phyloP scores from a whole-genome alignment of 208 protist species.

The Herpetomonas samuelpessoai region DNA sequence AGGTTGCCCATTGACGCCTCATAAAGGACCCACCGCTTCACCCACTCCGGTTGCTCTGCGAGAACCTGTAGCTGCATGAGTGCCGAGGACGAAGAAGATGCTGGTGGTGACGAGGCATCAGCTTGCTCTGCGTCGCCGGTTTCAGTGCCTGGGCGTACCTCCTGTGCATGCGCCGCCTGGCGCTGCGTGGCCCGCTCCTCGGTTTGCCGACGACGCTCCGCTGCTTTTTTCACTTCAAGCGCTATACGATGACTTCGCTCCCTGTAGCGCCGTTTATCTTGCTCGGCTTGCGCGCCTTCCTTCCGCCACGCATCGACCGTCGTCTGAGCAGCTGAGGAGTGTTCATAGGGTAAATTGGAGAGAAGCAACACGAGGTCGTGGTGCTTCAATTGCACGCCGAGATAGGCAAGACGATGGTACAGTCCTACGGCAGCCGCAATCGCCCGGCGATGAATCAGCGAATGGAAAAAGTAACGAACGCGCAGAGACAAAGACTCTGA shows the following conservation, averaged over 20 bases:
- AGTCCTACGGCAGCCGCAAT: constrained; percentile 56
- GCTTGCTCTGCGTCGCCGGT: not conserved
- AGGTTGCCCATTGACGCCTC: constrained; percentile 87
- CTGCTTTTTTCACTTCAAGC: constrained; percentile 1
- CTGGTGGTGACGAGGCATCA: too few relatives aligned
- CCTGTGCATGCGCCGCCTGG: too few relatives aligned
- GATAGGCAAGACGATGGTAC: constrained; percentile 61
- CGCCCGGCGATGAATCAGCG: constrained; percentile 58
- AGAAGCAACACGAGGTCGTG: constrained; percentile 70
- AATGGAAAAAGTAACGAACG: constrained; percentile 69
- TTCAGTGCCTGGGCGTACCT: not conserved
- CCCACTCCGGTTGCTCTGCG: constrained; percentile 55
- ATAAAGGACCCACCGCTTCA: constrained; percentile 81
- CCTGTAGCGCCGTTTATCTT: constrained; percentile 11
- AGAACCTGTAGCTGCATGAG: constrained; percentile 3
- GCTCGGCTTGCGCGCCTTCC: constrained; percentile 19
- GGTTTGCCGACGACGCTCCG: constrained; percentile 11
- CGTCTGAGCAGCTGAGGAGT: constrained; percentile 18
- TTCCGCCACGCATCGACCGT: constrained; percentile 15
- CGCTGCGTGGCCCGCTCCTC: not conserved
- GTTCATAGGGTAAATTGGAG: constrained; percentile 76
- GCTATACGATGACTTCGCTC: constrained; percentile 3
- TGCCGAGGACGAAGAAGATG: too few relatives aligned
- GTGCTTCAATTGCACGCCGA: constrained; percentile 69
- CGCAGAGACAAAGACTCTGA: constrained; percentile 62